Conservation (phyloP, 225 moss, liverwort and hornwort genomes). For the Rhytidiadelphus loreus region DNA sequence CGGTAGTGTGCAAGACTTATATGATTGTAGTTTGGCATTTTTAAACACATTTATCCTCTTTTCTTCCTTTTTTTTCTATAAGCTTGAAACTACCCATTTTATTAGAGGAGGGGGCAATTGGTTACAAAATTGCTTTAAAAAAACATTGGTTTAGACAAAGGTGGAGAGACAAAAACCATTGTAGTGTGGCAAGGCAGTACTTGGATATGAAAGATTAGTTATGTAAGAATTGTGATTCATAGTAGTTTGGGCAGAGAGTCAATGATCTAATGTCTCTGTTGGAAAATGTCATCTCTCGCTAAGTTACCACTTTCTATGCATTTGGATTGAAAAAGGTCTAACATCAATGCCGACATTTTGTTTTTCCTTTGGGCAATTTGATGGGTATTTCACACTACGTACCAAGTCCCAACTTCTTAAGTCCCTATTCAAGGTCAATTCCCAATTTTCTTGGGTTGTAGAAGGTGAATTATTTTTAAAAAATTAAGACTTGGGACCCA, state of each 20-base stretch:
- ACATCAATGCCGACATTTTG: not conserved
- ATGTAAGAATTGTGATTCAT: not conserved
- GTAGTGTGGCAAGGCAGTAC: not conserved
- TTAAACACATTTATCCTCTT: too few species aligned
- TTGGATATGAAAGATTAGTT: not conserved
- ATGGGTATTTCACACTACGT: rapidly evolving
- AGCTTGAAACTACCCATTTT: too few species aligned
- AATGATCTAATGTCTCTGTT: not conserved
- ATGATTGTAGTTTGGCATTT: not conserved
- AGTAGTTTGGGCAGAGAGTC: too few species aligned
- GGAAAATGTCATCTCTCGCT: not conserved
- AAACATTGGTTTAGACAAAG: not conserved
- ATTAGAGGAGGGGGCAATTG: too few species aligned
- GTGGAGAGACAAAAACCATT: not conserved
- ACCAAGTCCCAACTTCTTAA: not conserved
- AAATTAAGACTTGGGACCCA: not conserved
- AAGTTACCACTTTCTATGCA: not conserved
- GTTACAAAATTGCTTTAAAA: too few species aligned
- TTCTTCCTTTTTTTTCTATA: too few species aligned
- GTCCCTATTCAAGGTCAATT: rapidly evolving
- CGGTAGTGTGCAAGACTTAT: too few species aligned
- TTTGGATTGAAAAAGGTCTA: not conserved
- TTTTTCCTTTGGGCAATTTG: rapidly evolving
- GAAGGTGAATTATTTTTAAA: not conserved
- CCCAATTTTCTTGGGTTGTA: not conserved